These are phyloP conservation scores for Eucalyptus curtisii DNA, from an alignment of 345 rosid genomes.

Conservation along the genomic window DNA sequence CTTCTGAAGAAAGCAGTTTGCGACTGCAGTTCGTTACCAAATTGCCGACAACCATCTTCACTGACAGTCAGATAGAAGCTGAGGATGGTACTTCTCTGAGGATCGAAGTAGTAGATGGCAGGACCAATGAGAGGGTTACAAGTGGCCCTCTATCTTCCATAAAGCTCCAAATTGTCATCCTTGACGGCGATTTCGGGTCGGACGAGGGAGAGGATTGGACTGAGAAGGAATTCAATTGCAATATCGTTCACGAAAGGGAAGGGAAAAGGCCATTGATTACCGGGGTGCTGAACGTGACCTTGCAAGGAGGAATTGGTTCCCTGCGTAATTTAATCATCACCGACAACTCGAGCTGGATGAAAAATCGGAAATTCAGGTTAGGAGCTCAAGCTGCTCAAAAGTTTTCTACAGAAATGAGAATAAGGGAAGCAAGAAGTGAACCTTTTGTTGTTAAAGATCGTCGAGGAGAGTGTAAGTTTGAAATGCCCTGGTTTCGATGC, in stretches of 20 bases:
- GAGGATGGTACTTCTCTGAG: conserved; percentile 5
- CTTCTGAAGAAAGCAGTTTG: conserved; percentile 3
- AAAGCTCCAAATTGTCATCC: conserved; percentile 15
- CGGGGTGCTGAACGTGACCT: conserved; percentile 1
- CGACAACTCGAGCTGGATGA: conserved; percentile 31
- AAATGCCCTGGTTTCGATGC: background rate
- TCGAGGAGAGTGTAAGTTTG: conserved; percentile 23
- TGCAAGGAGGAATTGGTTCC: conserved; percentile 13
- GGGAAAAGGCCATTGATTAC: conserved; percentile 29
- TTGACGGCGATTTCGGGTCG: conserved; percentile 15
- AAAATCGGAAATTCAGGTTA: conserved; percentile 17
- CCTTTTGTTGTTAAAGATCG: conserved; percentile 28
- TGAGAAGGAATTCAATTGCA: conserved; percentile 8
- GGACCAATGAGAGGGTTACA: background rate
- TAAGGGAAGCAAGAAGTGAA: conserved; percentile 26
- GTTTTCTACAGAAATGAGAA: conserved; percentile 1
- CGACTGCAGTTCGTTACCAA: conserved; percentile 8
- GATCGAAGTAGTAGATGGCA: conserved; percentile 9
- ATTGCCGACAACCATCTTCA: conserved; percentile 10
- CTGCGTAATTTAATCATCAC: conserved; percentile 16
- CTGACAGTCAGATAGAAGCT: conserved; percentile 2
- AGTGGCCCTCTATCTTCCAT: conserved; percentile 17
- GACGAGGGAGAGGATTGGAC: conserved; percentile 19
- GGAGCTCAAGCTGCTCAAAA: conserved; percentile 8
- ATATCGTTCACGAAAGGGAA: conserved; percentile 14